Base-by-base conservation (phyloP, 495 filamentous ascomycete genomes). In the Aspergillus asperescens region DNA sequence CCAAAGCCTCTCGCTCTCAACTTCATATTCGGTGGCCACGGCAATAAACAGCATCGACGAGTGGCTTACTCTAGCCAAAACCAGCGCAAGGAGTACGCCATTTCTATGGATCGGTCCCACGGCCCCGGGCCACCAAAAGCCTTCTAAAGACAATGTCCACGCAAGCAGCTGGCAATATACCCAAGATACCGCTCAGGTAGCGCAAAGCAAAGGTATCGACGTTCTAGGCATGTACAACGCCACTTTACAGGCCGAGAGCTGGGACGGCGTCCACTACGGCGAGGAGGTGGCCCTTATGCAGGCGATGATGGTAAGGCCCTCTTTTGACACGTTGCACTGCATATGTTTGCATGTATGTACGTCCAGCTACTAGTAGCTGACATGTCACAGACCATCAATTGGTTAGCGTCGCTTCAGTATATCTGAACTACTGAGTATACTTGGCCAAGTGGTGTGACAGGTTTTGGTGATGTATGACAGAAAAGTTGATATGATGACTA, bases 41-140 rank as follows among this genome's bases (percentile, higher is more conserved):
- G 67, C 74, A 23, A 64, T 59, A 4, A 50, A 48, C 40, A 70
- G 69, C 32, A 70, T 79, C 64, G 70, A 77, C 20, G 74, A 77
- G 63, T 77, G 70, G 73, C 55, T 69, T 29, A 43, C 58, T 7
- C 44, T 77, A 5, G 69, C 72, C 24, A 59, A 65, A 44, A 39
- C 56, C 40, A 70, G 65, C 20, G 56, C 58, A 46, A 62, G 65
- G 4, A 70, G 69, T 23, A 67, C 69, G 7, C 76, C 75, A 1
- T 71, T 79, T 48, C 65, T 79, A 19, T 77, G 73, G 67, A 34
- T 77, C 9, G 71, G 74, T n/a, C 76, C 74, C n/a, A 70, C 65
- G n/a, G 70, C 74, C 7, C 67, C 70, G 12, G 74, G 73, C 7
- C 65, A 71, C 54, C 66, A 65, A 34, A 69, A 71, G 15, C 42